Base-by-base conservation (phyloP, 2,329 filamentous ascomycete species). In the Xylaria sp. region DNA sequence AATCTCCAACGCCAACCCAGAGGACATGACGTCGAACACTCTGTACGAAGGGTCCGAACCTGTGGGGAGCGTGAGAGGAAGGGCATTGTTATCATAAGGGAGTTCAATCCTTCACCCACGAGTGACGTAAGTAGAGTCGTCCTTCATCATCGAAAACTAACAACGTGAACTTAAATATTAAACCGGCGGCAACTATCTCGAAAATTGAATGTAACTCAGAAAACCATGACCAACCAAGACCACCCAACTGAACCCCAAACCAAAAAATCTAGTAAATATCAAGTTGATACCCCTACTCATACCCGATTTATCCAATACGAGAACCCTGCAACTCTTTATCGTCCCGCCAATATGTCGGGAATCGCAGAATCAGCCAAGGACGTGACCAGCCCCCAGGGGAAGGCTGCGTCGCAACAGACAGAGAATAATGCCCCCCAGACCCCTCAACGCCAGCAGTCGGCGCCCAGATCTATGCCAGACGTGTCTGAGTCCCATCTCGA, bases 271-370 rank as follows among this genome's bases (percentile, higher is more conserved):
- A 63, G n/a, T 53, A 65, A 60, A 62, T 62, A 67, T 60, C 10
- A 69, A 69, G 65, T 76, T n/a, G 68, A 67, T 42, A 75, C 71
- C 7, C 70, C 68, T 56, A 69, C 60, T 11, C 44, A 62, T 36
- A 65, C 31, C 65, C 65, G 64, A 59, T 70, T 75, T 10, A 69
- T 67, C n/a, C 75, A 71, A 71, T 53, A 73, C 65, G 59, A 73
- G 67, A 68, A 76, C 58, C 75, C 68, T 62, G 74, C 73, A 33
- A 67, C 66, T 23, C 36, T 76, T 31, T 74, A 75, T 33, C 75
- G 77, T 56, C 74, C 76, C 40, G 75, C 74, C 26, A 74, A 74
- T 54, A 78, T 78, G 76, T 77, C 76, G 11, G 73, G 76, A 44
- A 65, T 74, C 33, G 69, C 68, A 62, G 74, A 74, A 65, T 66